Base-by-base conservation (phyloP, 495 filamentous ascomycete genomes). In the Aspergillus wentii region DNA sequence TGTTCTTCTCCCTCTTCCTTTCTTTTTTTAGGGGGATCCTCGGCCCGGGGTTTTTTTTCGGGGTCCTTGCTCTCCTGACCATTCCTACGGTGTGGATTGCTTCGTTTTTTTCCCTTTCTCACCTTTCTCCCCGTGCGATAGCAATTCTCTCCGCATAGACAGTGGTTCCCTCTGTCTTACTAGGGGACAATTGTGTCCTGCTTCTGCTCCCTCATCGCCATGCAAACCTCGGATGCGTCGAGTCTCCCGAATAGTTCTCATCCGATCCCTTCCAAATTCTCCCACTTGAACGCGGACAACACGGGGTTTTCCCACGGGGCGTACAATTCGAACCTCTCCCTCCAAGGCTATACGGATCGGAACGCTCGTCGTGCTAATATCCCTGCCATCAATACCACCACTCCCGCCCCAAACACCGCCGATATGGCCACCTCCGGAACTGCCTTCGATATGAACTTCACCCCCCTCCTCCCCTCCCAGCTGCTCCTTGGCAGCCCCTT, bases 401-500 rank as follows among this genome's bases (percentile, higher is more conserved):
- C 73, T 42, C 52, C 65, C 62, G 62, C 64, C 38, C 76, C 78
- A 38, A 77, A 68, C 51, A 67, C 64, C 29, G 78, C 75, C 50
- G 91, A 91, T 33, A 80, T 96, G 79, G 75, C 85, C 37, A 86
- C 82, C 8, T 89, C 92, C 15, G 88, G 86, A 36, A 88, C 86
- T 26, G 88, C 76, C 21, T 95, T 86, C 54, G 90, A 97, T 56
- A 95, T 97, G 94, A 90, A 96, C 63, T 96, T 95, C 63, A 95
- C 92, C 29, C 90, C 94, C 32, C 74, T 98, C 43, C 76, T 98
- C 8, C 92, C 92, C 10, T 95, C 92, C 6, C 86, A 95, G 62
- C 76, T 98, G 48, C 79, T 98, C 17, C 80, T 98, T 17, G 92
- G 92, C 22, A 95, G 88, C 62, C 92, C 92, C 10, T 97, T 97